Conservation (phyloP, 345 rosid species). For the Salix udensis region DNA sequence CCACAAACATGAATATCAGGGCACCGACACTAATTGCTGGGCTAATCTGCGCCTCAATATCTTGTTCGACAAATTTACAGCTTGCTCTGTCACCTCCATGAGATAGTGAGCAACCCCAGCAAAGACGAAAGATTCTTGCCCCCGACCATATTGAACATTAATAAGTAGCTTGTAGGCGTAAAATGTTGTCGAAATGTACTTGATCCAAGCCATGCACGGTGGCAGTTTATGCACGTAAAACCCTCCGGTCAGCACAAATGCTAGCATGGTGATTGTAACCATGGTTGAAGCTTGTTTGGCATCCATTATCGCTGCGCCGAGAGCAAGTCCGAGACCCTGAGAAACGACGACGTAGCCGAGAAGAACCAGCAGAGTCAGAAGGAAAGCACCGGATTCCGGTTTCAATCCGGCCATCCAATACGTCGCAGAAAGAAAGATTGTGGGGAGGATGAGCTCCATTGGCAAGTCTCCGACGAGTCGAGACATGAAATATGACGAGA, state of each 20-base stretch:
- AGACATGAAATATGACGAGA: conserved; percentile 89
- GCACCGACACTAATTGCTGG: conserved; percentile 40
- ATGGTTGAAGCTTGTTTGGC: conserved; percentile 86
- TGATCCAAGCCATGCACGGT: conserved; percentile 64
- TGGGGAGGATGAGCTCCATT: conserved; percentile 87
- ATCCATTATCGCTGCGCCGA: conserved; percentile 88
- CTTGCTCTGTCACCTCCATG: conserved; percentile 17
- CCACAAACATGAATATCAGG: conserved; percentile 66
- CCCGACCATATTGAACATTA: conserved; percentile 55
- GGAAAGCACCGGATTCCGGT: conserved; percentile 46
- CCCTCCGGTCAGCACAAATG: conserved; percentile 79
- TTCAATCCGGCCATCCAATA: conserved; percentile 89
- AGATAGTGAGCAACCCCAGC: conserved; percentile 48
- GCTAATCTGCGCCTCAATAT: conserved; percentile 59
- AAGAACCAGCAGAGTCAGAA: conserved; percentile 51
- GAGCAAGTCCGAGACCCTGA: conserved; percentile 78
- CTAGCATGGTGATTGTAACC: conserved; percentile 81
- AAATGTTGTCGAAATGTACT: conserved; percentile 68
- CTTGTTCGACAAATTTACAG: conserved; percentile 64
- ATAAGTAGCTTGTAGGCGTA: conserved; percentile 67
- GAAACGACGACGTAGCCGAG: conserved; percentile 78
- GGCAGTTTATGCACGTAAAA: conserved; percentile 84
- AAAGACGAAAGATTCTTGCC: conserved; percentile 42
- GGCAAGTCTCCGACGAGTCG: conserved; percentile 76
- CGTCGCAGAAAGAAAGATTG: conserved; percentile 45